phyloP scores from a whole-genome alignment of 2,329 filamentous ascomycete genomes.

The Xylariaceae sp. region DNA sequence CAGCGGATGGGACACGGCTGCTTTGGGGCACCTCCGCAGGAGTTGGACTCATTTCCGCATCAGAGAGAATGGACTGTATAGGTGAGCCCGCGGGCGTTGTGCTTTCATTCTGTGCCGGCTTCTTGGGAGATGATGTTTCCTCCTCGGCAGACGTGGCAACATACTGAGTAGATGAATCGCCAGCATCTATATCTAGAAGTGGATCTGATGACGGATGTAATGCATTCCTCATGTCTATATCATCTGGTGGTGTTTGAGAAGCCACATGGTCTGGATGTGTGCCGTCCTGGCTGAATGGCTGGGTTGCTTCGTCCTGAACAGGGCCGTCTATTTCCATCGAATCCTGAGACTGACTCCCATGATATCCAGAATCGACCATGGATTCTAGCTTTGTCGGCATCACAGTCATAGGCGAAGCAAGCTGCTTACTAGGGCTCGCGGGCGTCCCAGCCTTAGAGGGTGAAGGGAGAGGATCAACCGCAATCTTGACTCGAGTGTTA shows the following conservation, averaged over 20 bases:
- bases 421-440: slow-evolving; percentile 32
- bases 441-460: slow-evolving; percentile 31
- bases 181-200: slow-evolving; percentile 17
- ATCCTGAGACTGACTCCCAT: slow-evolving; percentile 59
- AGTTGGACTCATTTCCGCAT: slow-evolving; percentile 18
- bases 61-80: slow-evolving; percentile 6
- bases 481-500: slow-evolving; percentile 54
- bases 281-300: slow-evolving; percentile 21
- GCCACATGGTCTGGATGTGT: slow-evolving; percentile 20
- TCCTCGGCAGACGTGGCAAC: slow-evolving; percentile 25
- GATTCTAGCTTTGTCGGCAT: slow-evolving; percentile 29
- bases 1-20: slow-evolving; percentile 14
- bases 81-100: slow-evolving; percentile 33
- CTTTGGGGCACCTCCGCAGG: slow-evolving; percentile 3
- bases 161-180: slow-evolving; percentile 26
- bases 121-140: slow-evolving; percentile 17
- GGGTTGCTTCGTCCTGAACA: slow-evolving; percentile 22
- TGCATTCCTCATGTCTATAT: slow-evolving; percentile 18
- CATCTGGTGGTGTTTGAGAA: slow-evolving; percentile 19
- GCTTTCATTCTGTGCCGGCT: slow-evolving; percentile 24
- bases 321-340: slow-evolving; percentile 38
- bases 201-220: slow-evolving; percentile 20
- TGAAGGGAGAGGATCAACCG: slow-evolving; percentile 43
- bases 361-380: slow-evolving; percentile 62
- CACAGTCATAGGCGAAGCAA: slow-evolving; percentile 31